Base-by-base conservation (phyloP, 108 stramenopile species). In the Nitzschia sp. region DNA sequence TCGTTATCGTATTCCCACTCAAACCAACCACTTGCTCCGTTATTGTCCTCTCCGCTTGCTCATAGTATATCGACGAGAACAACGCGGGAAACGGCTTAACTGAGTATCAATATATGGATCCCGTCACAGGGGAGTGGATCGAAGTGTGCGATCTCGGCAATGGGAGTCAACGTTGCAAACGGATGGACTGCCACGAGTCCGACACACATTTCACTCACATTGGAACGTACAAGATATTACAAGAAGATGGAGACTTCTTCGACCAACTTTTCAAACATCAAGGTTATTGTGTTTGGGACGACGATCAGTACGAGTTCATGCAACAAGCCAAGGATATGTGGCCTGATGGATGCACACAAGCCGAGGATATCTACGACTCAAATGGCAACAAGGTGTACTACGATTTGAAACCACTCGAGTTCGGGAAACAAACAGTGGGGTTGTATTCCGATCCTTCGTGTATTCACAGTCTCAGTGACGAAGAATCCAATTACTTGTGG, bases 231-330 rank as follows among this genome's bases (percentile, higher is more conserved):
- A 85, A 81, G 45, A 42, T 42, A 42, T 6, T 13, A 42, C 61
- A 79, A 24, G 17, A 56, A 13, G 63, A 64, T 29, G 68, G 68
- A 27, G 75, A 68, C n/a, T 82, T 65, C 66, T 66, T 77, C 35
- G 80, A 81, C 25, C 83, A 81, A 36, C 74, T 85, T 1, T 79
- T 85, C 48, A 82, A 85, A 48, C 83, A 85, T 53, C 70, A 79
- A 54, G 80, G 77, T 24, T 32, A 67, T 24, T 81, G 80, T 48
- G 26, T 75, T 23, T 81, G 80, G 83, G 33, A 34, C 23, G 47
- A 45, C 24, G 63, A 64, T 23, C 45, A 64, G 17, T 74, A 61
- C 55, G 48, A 66, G 9, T 69, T 59, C 25, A 75, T 75, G 66
- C 53, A 36, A 30, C 32, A 36, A 0, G 4, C 21, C 8, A 36